Conservation (phyloP, 225 moss, liverwort and hornwort genomes). For the Straminergon stramineum region DNA sequence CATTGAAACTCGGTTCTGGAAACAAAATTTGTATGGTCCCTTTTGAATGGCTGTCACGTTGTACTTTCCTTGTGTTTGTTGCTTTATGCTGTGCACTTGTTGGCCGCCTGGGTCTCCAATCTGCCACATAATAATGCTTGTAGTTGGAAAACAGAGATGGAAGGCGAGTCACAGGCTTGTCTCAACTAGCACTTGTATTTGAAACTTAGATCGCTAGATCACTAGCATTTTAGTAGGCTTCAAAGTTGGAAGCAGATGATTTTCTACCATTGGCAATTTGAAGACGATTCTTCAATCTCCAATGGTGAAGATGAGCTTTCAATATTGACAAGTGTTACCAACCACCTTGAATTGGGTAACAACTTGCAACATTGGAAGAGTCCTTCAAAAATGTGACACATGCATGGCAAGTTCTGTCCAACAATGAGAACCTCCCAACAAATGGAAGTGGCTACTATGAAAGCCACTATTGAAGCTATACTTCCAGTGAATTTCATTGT, state of each 20-base stretch:
- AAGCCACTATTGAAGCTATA: neutral
- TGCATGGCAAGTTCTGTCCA: neutral
- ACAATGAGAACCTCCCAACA: neutral
- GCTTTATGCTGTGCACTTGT: slow-evolving; percentile 11
- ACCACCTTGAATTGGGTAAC: neutral
- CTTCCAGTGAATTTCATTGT: neutral
- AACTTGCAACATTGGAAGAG: neutral
- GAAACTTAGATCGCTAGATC: neutral
- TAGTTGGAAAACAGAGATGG: neutral
- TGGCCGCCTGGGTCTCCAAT: slow-evolving; percentile 14
- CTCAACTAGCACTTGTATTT: neutral
- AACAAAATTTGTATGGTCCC: slow-evolving; percentile 41
- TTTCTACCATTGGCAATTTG: neutral
- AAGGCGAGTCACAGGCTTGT: neutral
- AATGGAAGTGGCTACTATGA: neutral
- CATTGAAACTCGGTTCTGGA: slow-evolving; percentile 23
- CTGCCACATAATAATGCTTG: neutral
- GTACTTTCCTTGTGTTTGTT: slow-evolving; percentile 17
- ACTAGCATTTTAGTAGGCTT: neutral
- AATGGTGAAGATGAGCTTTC: neutral
- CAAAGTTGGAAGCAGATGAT: neutral
- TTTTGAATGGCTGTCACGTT: slow-evolving; percentile 20
- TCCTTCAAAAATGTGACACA: neutral
- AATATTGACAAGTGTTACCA: neutral
- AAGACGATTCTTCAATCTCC: neutral